phyloP scores from a whole-genome alignment of 257 asterid genomes.

The Haberlea rhodopensis region DNA sequence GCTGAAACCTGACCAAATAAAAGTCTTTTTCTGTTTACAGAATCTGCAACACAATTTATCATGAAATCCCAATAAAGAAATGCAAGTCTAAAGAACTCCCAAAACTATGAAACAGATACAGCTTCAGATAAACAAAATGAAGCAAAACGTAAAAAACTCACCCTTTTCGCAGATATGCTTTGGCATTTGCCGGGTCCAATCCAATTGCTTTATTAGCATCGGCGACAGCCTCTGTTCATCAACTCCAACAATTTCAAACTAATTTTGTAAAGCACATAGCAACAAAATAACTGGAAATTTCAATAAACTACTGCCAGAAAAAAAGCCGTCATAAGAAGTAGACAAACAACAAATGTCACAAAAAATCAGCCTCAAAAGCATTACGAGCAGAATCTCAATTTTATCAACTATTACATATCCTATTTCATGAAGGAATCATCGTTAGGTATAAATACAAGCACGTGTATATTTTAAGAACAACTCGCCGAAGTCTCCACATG shows the following conservation, averaged over 20 bases:
- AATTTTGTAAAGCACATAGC: not conserved
- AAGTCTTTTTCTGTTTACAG: not conserved
- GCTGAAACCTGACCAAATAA: not conserved
- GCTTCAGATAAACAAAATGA: not conserved
- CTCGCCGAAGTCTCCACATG: not conserved
- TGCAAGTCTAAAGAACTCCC: not conserved
- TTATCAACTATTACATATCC: no score
- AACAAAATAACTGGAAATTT: not conserved
- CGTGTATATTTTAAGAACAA: no score
- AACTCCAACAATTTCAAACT: not conserved
- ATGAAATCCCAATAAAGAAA: not conserved
- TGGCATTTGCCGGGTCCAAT: conserved; percentile 46
- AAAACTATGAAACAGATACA: not conserved
- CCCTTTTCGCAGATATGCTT: conserved; percentile 56
- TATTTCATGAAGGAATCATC: no score
- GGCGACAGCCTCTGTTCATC: conserved; percentile 49
- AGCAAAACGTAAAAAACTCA: conserved; percentile 28
- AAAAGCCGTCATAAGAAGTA: not conserved
- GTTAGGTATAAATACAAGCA: not conserved
- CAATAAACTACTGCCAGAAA: not conserved
- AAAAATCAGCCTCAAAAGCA: no score
- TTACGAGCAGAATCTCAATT: no score
- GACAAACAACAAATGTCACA: no score
- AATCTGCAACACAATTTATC: not conserved
- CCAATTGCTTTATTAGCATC: conserved; percentile 57